Evolutionary conservation across 2,329 filamentous ascomycete genomes (phyloP).

Genomic region (Colletotrichum ledebouriae): DNA sequence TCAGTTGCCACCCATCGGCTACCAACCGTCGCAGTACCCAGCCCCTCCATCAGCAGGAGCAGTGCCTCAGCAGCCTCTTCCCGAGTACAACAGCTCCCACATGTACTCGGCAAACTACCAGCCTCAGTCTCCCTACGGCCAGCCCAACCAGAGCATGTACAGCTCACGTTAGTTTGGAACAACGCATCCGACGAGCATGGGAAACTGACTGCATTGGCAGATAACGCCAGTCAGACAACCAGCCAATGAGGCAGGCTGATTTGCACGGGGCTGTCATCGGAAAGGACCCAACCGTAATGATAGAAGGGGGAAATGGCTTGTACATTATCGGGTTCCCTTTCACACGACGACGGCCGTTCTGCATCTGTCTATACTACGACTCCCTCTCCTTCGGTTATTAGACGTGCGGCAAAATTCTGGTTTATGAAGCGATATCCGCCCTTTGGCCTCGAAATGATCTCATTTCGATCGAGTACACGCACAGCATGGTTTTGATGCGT

Average conservation of each 20-base stretch:
- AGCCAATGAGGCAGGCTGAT: conserved; percentile 35
- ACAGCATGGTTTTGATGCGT: conserved; percentile 29
- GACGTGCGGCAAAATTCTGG: conserved; percentile 41
- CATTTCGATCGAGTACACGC: conserved; percentile 30
- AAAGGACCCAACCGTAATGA: conserved; percentile 33
- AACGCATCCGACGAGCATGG: not conserved
- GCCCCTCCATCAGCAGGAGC: conserved; percentile 69
- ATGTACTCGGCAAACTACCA: conserved; percentile 69
- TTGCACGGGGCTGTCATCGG: conserved; percentile 9
- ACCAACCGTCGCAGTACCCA: conserved; percentile 76
- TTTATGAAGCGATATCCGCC: conserved; percentile 39
- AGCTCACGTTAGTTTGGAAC: conserved; percentile 65
- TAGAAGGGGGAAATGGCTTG: conserved; percentile 36
- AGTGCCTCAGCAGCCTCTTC: conserved; percentile 61
- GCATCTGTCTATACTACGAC: conserved; percentile 39
- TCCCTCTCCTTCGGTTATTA: conserved; percentile 41
- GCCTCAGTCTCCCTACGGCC: conserved; percentile 70
- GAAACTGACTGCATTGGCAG: conserved; percentile 41
- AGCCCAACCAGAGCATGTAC: conserved; percentile 71
- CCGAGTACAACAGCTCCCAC: conserved; percentile 68
- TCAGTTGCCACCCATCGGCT: conserved; percentile 82
- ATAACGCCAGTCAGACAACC: conserved; percentile 43
- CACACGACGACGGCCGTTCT: conserved; percentile 33
- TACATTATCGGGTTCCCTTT: conserved; percentile 41
- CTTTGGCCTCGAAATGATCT: conserved; percentile 19